Base-by-base conservation (phyloP, 768 basidiomycete species). In the Pisolithus marmoratus region DNA sequence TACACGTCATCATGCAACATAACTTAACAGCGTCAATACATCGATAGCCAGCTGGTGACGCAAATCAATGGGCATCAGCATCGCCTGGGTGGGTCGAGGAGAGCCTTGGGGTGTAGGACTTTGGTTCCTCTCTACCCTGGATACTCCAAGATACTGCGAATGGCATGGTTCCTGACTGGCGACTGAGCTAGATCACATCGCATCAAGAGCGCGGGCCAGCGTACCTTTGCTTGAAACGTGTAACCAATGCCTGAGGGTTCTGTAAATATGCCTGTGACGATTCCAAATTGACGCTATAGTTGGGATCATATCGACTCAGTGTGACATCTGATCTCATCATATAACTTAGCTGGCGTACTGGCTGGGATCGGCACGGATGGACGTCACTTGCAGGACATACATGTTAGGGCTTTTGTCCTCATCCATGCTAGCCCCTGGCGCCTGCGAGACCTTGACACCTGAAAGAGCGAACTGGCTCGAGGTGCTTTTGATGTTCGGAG, bases 351-450 rank as follows among this genome's bases (percentile, higher is more conserved):
- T 46, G 29, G 50, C 67, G 20, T 60, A 68, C 67, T 72, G 76
- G 58, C 34, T 34, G 14, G 0, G 12, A 34, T 80, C 80, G 43
- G 81, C 79, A 27, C 70, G 59, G 17, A 65, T 74, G 17, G 72
- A 61, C 0, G 76, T 80, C 5, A 85, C 84, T 61, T 90, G 82
- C 17, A 92, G 70, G 53, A 88, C 81, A 64, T 83, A 90, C 83
- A 92, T 91, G 46, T 75, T 81, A 56, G 78, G 74, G 55, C 87
- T 83, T 67, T 72, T 78, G 58, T 58, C 70, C 40, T 77, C 79
- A 22, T 74, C 75, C n/a, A 73, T 74, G 11, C 77, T 79, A 9
- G 83, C 83, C 9, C 84, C 89, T 26, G 87, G 87, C 9, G 88
- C 87, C 34, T 87, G 85, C 50, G 83, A 76, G 1, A 87, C 73